Conservation (phyloP, 2,329 filamentous ascomycete species). For the Xylaria multiplex region DNA sequence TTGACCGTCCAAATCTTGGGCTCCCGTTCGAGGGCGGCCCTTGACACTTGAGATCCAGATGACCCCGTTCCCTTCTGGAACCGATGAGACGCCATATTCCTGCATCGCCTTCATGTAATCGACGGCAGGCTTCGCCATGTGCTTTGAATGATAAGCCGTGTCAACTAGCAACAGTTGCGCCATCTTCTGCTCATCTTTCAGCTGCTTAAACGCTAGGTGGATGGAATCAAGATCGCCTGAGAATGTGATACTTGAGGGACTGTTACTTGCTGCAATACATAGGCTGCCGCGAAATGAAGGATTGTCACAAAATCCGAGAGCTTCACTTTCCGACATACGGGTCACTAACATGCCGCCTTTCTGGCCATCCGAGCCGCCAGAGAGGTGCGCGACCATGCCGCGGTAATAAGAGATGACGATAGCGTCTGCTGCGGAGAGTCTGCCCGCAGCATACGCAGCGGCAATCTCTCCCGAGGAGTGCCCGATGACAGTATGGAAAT, state of each 20-base stretch:
- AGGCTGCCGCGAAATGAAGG: constrained; percentile 41
- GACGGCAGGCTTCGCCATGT: constrained; percentile 54
- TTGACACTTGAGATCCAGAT: constrained; percentile 56
- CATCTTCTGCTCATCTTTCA: constrained; percentile 45
- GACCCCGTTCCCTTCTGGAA: constrained; percentile 40
- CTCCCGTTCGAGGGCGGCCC: constrained; percentile 36
- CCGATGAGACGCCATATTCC: constrained; percentile 45
- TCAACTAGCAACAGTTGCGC: constrained; percentile 54
- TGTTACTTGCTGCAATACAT: constrained; percentile 46
- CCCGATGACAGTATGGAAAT: constrained; percentile 48
- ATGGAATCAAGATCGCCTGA: constrained; percentile 46
- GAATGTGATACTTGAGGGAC: constrained; percentile 45
- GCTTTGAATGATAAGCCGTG: constrained; percentile 61
- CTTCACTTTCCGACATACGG: constrained; percentile 44
- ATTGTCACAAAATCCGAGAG: constrained; percentile 40
- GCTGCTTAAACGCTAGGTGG: constrained; percentile 34
- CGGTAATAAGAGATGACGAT: constrained; percentile 49
- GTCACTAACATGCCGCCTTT: constrained; percentile 47
- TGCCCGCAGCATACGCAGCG: constrained; percentile 48
- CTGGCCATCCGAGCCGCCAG: constrained; percentile 40
- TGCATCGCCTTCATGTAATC: constrained; percentile 50
- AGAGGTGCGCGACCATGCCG: constrained; percentile 42
- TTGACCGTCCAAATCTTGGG: constrained; percentile 38
- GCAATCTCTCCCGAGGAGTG: constrained; percentile 49
- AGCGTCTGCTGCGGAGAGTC: constrained; percentile 45